These are phyloP conservation scores for Asparagopsis taxiformis DNA, from an alignment of 31 red algal genomes.

Conservation along the genomic window DNA sequence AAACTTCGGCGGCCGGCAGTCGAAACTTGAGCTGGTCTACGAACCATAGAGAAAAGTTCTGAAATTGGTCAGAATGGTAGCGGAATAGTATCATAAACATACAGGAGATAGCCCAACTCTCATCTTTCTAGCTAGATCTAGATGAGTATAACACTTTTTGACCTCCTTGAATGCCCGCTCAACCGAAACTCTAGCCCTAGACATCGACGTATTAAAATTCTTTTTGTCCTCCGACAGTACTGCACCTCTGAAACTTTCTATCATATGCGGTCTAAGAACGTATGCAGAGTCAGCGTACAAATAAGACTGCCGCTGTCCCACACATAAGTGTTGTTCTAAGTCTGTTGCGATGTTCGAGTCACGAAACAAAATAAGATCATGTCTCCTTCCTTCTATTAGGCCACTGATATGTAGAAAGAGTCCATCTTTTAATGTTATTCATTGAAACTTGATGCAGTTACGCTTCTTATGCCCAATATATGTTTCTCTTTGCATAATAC, in stretches of 20 bases:
- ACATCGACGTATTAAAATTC: not conserved
- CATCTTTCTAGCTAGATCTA: not conserved
- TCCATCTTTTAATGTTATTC: not conserved
- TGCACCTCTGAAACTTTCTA: not conserved
- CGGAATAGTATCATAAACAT: not conserved
- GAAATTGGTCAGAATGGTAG: not conserved
- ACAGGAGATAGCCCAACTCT: not conserved
- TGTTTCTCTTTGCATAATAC: not conserved
- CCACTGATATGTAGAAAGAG: not conserved
- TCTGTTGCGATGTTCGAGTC: not conserved
- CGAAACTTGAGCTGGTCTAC: not conserved
- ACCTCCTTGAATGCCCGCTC: not conserved
- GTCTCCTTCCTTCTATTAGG: conserved; percentile 1
- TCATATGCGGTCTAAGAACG: not conserved
- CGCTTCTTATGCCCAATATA: not conserved
- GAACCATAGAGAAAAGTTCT: not conserved
- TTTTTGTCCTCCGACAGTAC: not conserved
- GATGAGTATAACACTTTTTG: not conserved
- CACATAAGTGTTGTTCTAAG: not conserved
- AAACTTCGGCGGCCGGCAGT: not conserved
- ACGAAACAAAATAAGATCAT: not conserved
- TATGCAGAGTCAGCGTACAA: conserved; percentile 9
- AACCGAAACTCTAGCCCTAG: not conserved
- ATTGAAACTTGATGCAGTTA: not conserved
- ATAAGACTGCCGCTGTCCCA: not conserved